Evolutionary conservation across 768 basidiomycete genomes (phyloP), one percentile per base, ranked within the genome.

Genomic region (Pisolithus albus): DNA sequence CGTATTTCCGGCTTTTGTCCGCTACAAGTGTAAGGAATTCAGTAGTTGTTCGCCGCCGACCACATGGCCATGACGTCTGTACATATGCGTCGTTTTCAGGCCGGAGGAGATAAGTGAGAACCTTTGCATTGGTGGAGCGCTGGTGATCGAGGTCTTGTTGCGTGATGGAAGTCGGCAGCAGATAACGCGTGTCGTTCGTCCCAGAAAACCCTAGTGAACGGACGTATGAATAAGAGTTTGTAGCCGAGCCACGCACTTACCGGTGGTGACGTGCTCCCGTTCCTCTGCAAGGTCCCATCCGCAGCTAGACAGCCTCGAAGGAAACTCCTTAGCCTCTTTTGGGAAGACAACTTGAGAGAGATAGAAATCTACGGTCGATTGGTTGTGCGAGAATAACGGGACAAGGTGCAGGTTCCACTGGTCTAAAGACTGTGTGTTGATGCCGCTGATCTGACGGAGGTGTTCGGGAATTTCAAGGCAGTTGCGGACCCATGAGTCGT

Each of bases 271-370:
- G 4, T 18, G 43, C 2, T 37, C 26, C 43, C 67, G 75, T 2
- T 49, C 52, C 47, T 74, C 72, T 0, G 74, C 77, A 37, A 81
- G 60, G 64, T 81, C 80, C 80, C 79, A 81, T 0, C 71, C 71
- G 1, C 74, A 76, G 11, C 78, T 74, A 4, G 73, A 56, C n/a
- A 81, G 62, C 55, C 77, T 80, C 10, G 55, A 49, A 1, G 69
- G 70, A 53, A 79, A 82, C 24, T 76, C 71, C 46, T 74, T 78
- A 0, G 74, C 77, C 42, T 73, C 71, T 30, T 69, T 74, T 4
- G 79, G 79, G 51, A 82, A 78, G 3, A 81, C 78, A 1, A 75
- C 58, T 13, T 63, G 57, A 0, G 70, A 58, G 15, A 81, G 63
- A 59, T 65, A 82, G 56, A 81, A 81, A 26, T 80, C 66, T 18